phyloP scores from a whole-genome alignment of 441 rosid species.

The Erodium moschatum region DNA sequence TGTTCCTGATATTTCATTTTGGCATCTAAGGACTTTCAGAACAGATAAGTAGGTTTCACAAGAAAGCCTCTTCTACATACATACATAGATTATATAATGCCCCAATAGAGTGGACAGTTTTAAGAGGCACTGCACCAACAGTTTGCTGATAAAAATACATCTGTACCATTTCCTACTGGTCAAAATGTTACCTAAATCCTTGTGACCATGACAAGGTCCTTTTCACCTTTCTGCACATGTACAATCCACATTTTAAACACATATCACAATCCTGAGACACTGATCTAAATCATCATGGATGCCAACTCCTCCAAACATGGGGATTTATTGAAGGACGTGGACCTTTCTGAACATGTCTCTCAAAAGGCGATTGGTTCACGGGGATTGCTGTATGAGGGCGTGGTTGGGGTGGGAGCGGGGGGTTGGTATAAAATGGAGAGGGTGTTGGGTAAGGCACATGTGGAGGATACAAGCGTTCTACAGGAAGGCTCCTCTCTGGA shows the following conservation, averaged over 20 bases:
- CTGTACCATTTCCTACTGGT: neutral
- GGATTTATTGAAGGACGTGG: constrained; percentile 16
- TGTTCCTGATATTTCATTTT: neutral
- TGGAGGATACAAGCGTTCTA: constrained; percentile 4
- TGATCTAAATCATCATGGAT: constrained; percentile 13
- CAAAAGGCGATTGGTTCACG: neutral
- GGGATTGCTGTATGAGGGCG: constrained; percentile 3
- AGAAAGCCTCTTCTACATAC: neutral
- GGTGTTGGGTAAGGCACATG: neutral
- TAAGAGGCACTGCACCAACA: neutral
- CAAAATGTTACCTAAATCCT: neutral
- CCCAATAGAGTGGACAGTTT: neutral
- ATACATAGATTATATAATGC: neutral
- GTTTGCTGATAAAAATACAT: neutral
- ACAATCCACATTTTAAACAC: neutral
- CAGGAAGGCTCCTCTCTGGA: constrained; percentile 1
- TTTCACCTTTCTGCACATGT: constrained; percentile 1
- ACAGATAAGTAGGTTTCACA: neutral
- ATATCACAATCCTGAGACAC: neutral
- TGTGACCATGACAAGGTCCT: too few species aligned
- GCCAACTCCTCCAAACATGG: constrained; percentile 18
- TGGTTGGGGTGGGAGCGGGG: constrained; percentile 7
- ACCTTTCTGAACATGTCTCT: constrained; percentile 2
- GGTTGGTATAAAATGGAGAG: neutral
- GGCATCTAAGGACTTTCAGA: too few species aligned